Evolutionary conservation across 371 early-diverging fungal genomes (phyloP).

Genomic region (Batkoa obscura): DNA sequence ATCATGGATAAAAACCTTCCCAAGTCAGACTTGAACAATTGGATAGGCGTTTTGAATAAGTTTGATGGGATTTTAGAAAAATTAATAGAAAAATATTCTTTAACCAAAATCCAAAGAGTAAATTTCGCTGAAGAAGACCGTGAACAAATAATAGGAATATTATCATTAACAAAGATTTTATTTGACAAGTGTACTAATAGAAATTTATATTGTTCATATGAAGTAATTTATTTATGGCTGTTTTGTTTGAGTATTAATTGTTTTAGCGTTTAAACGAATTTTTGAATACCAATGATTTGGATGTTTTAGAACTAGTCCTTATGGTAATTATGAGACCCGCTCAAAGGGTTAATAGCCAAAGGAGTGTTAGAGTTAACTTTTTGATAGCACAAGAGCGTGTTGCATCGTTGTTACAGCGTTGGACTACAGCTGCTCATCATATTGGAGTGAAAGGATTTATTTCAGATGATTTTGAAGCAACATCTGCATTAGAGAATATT

Average conservation of each 20-base stretch:
- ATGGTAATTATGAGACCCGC: constrained; percentile 60
- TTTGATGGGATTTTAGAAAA: constrained; percentile 66
- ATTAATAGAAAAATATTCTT: constrained; percentile 34
- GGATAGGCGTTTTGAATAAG: constrained; percentile 82
- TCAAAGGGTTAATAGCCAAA: constrained; percentile 54
- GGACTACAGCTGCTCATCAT: constrained; percentile 23
- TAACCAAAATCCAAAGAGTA: constrained; percentile 34
- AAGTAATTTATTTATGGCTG: constrained; percentile 27
- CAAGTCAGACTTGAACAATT: constrained; percentile 83
- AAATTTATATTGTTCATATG: constrained; percentile 79
- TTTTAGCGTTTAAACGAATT: constrained; percentile 46
- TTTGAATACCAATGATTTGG: constrained; percentile 48
- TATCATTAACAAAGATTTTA: constrained; percentile 52
- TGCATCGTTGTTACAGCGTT: constrained; percentile 33
- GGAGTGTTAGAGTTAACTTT: constrained; percentile 40
- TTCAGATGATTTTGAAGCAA: not conserved
- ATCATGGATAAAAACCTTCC: constrained; percentile 50
- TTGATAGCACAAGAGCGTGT: constrained; percentile 38
- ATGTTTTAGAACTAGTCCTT: constrained; percentile 47
- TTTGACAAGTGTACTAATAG: constrained; percentile 91
- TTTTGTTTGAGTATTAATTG: constrained; percentile 6
- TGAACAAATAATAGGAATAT: constrained; percentile 39
- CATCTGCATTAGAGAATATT: not conserved
- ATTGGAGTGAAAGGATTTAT: constrained; percentile 12
- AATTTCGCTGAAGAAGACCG: constrained; percentile 31